Base-by-base conservation (phyloP, 1,139 yeast genomes). In the Pneumocystis canis region DNA sequence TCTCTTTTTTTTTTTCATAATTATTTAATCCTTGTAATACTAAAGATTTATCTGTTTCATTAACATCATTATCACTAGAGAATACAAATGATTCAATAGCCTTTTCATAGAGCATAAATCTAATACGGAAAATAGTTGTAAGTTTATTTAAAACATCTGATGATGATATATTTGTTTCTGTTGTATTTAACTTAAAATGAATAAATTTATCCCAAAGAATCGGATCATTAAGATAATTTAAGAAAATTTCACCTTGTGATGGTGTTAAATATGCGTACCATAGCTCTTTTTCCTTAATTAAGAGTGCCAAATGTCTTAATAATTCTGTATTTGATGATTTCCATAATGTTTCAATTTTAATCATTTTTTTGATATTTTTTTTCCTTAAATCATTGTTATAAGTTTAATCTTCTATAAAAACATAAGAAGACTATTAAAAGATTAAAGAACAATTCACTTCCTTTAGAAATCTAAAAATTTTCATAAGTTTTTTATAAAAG, bases 121-220 rank as follows among this genome's bases (percentile, higher is more conserved):
- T 61, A n/a, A 60, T 54, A 11, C 65, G 63, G 25, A 63, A 63
- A 14, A 61, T 40, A 1, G 35, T 28, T 2, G 65, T 63, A 9
- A 63, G 5, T 1, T 37, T 61, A 14, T 63, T 61, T n/a, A 58
- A 31, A 30, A 28, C n/a, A 14, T 47, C 54, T 9, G 59, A 81
- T 5, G 54, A 41, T 1, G 54, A 47, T 47, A 25, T 9, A 25
- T 30, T 2, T 14, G 18, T 47, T 47, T 11, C 31, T 47, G 31
- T 9, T 11, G 25, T 2, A 25, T 47, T 47, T 47, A 31, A 14
- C 54, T 47, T 47, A 47, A 47, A 47, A 47, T 47, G n/a, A 25
- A 47, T 47, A 25, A 47, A 47, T 25, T 47, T n/a, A 9, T 47
- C 30, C 54, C 54, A 47, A 25, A 47, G 54, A 47, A 25, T 4